Evolutionary conservation across 371 early-diverging fungal species (phyloP).

Genomic region (Mucor circinelloides): DNA sequence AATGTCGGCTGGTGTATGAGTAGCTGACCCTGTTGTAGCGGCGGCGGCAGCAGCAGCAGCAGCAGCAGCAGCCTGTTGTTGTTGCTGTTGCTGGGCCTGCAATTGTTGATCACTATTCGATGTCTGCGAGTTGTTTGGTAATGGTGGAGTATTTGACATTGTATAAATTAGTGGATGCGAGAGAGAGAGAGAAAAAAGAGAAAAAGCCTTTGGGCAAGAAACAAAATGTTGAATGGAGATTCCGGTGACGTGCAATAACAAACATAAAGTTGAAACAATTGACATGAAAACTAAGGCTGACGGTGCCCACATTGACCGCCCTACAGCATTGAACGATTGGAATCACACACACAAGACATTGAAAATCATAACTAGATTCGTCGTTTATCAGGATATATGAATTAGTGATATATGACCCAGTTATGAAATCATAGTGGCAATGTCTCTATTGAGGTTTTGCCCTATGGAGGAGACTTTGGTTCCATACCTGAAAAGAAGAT

Average conservation of each 20-base stretch:
- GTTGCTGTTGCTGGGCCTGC: background rate
- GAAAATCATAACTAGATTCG: no score
- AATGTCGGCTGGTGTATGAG: constrained; percentile 25
- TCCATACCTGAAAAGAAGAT: no score
- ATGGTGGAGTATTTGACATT: constrained; percentile 21
- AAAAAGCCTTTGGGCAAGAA: background rate
- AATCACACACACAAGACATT: no score
- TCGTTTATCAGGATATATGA: no score
- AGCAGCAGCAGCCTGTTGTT: background rate
- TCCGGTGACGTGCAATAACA: background rate
- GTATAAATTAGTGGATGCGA: background rate
- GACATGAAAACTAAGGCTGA: background rate
- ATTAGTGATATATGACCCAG: no score
- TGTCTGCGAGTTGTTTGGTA: background rate
- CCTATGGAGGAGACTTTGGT: no score
- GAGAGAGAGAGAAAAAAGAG: background rate
- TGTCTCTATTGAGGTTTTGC: no score
- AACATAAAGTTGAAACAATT: background rate
- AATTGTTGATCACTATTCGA: background rate
- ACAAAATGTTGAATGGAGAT: background rate
- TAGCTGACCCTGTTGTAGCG: constrained; percentile 2
- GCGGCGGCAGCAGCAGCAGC: constrained; percentile 8
- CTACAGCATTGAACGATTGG: no score
- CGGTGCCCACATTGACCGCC: no score
- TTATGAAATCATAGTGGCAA: no score